A percentile compares a stretch with the other conserved stretches of the same genome.
These are phyloP conservation scores for Conidiobolus incongruus DNA, from an alignment of 371 early-diverging fungal species.

Conservation along the genomic window DNA sequence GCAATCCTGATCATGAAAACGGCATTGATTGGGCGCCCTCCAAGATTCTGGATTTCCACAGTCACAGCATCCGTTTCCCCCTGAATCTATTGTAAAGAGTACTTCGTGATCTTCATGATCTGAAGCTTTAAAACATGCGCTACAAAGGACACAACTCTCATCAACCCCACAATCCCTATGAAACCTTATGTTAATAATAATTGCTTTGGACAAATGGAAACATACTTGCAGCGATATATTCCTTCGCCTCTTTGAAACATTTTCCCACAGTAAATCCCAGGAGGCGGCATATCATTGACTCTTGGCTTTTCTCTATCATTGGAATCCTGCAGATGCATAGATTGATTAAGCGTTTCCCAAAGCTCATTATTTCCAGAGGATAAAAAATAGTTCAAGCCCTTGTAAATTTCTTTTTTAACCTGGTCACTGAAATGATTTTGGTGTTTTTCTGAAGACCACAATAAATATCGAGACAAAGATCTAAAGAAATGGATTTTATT, in stretches of 20 bases:
- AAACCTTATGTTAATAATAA: background rate
- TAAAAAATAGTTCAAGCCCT: no score
- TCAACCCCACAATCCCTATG: slow-evolving; percentile 77
- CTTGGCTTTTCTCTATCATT: no score
- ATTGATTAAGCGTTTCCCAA: no score
- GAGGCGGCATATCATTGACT: no score
- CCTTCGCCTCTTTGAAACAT: slow-evolving; percentile 2
- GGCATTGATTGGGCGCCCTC: slow-evolving; percentile 64
- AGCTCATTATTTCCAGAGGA: no score
- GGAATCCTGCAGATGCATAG: no score
- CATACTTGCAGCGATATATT: slow-evolving; percentile 3
- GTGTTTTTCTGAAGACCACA: no score
- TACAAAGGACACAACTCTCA: slow-evolving; percentile 86
- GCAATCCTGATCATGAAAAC: slow-evolving; percentile 37
- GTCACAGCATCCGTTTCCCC: slow-evolving; percentile 89
- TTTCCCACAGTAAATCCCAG: slow-evolving; percentile 1
- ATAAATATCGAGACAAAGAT: no score
- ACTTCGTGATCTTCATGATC: slow-evolving; percentile 86
- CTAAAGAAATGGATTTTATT: no score
- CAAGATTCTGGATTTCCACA: slow-evolving; percentile 94
- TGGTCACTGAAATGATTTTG: no score
- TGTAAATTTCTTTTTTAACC: no score
- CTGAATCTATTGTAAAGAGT: slow-evolving; percentile 54
- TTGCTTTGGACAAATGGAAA: background rate
- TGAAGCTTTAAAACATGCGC: slow-evolving; percentile 75